Percentiles rank a stretch among this genome's conserved stretches.
These are phyloP conservation scores for Diaporthe sp. DNA, from an alignment of 2,329 filamentous ascomycete species.

Conservation along the genomic window DNA sequence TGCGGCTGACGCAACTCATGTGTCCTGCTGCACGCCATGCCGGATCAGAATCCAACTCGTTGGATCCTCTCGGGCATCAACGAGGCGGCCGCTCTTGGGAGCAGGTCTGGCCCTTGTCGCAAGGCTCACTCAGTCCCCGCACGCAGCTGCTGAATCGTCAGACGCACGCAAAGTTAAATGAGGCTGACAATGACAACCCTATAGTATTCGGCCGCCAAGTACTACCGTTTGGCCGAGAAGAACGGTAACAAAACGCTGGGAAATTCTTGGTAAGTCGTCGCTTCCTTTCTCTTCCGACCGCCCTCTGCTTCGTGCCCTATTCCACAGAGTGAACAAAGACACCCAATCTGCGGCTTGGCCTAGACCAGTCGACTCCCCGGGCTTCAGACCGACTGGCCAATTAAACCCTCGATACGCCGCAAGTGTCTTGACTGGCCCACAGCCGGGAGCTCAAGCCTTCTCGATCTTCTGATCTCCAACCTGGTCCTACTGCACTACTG, in stretches of 20 bases:
- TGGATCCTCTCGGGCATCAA: slow-evolving; percentile 52
- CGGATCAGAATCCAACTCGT: not conserved
- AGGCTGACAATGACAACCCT: slow-evolving; percentile 57
- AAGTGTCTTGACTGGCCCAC: not conserved
- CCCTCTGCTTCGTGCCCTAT: not conserved
- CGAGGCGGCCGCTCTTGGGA: slow-evolving; percentile 40
- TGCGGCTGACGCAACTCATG: not conserved
- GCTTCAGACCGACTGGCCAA: not conserved
- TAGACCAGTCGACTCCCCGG: not conserved
- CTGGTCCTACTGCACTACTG: slow-evolving; percentile 11
- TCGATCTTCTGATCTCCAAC: not conserved
- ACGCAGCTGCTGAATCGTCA: slow-evolving; percentile 8
- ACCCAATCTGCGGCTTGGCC: not conserved
- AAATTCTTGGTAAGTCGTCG: slow-evolving; percentile 85
- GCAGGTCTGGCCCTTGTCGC: not conserved
- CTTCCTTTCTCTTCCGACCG: slow-evolving; percentile 37
- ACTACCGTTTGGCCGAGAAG: slow-evolving; percentile 90
- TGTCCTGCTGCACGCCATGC: not conserved
- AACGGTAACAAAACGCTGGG: slow-evolving; percentile 91
- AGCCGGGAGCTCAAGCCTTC: not conserved
- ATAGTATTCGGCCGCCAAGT: slow-evolving; percentile 85
- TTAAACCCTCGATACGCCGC: not conserved
- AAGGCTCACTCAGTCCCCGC: not conserved
- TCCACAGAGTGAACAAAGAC: not conserved
- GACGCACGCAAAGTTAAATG: slow-evolving; percentile 49